These are phyloP conservation scores for Vitis hybrid DNA, from an alignment of 177 flowering plant genomes.

Conservation along the genomic window DNA sequence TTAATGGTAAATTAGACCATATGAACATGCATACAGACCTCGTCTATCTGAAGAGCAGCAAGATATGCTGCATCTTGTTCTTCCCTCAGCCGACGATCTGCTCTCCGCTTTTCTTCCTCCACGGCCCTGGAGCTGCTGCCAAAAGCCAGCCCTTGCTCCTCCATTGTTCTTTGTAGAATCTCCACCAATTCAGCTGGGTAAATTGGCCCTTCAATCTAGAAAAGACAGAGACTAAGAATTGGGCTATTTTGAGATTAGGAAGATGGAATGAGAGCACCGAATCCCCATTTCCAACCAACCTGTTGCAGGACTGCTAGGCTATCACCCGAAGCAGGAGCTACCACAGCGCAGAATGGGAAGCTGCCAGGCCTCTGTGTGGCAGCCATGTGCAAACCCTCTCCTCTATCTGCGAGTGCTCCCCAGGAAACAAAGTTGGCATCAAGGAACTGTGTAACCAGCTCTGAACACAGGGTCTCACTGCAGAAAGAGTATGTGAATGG, in stretches of 20 bases:
- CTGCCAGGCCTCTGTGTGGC: constrained; percentile 32
- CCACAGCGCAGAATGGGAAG: constrained; percentile 67
- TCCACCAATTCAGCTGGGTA: constrained; percentile 64
- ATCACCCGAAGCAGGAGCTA: constrained; percentile 49
- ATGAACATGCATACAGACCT: constrained; percentile 22
- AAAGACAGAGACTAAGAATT: neutral
- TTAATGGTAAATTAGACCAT: neutral
- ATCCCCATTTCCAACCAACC: constrained; percentile 31
- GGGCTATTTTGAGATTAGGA: neutral
- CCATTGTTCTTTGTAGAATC: constrained; percentile 60
- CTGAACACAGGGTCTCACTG: constrained; percentile 53
- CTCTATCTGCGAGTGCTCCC: constrained; percentile 54
- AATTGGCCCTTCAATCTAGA: constrained; percentile 73
- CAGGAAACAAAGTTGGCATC: constrained; percentile 75
- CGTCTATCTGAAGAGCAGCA: constrained; percentile 55
- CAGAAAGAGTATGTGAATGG: constrained; percentile 64
- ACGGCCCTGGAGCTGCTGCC: constrained; percentile 12
- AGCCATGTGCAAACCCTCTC: constrained; percentile 61
- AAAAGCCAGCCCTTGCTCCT: constrained; percentile 68
- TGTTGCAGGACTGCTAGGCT: constrained; percentile 58
- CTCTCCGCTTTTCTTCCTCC: constrained; percentile 29
- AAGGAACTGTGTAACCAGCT: constrained; percentile 60
- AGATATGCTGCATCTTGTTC: constrained; percentile 72
- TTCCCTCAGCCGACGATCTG: constrained; percentile 46
- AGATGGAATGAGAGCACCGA: neutral